Evolutionary conservation across 352 stramenopile species (phyloP).

Genomic region (Pythium monospermum): DNA sequence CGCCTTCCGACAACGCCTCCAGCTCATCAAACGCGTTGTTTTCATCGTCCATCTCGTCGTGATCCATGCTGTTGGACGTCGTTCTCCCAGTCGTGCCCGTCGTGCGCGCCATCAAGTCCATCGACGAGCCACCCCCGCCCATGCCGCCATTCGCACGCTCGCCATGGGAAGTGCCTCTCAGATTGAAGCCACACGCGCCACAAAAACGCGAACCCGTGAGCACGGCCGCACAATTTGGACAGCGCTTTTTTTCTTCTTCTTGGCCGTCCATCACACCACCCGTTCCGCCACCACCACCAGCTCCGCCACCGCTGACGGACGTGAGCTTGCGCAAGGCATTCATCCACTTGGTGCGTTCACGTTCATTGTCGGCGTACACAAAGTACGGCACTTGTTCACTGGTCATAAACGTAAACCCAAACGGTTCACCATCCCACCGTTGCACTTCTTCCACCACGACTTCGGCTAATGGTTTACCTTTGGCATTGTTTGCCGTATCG

Average conservation of each 20-base stretch:
- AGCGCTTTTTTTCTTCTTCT: conserved; percentile 79
- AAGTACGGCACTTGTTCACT: conserved; percentile 88
- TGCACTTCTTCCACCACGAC: conserved; percentile 82
- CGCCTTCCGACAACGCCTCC: conserved; percentile 81
- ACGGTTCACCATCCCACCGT: conserved; percentile 80
- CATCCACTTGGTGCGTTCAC: conserved; percentile 87
- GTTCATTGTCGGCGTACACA: conserved; percentile 86
- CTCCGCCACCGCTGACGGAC: too few relatives aligned
- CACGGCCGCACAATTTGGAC: conserved; percentile 76
- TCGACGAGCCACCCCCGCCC: too few relatives aligned
- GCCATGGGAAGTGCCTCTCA: conserved; percentile 67
- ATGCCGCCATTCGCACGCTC: conserved; percentile 37
- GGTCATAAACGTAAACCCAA: conserved; percentile 89
- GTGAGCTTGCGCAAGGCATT: conserved; percentile 78
- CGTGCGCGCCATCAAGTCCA: too few relatives aligned
- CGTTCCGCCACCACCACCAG: too few relatives aligned
- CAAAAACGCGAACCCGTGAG: conserved; percentile 85
- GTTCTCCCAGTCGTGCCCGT: conserved; percentile 25
- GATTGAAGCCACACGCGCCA: conserved; percentile 82
- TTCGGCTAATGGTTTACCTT: conserved; percentile 75
- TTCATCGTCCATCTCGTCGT: conserved; percentile 69
- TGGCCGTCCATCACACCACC: conserved; percentile 51
- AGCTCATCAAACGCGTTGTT: conserved; percentile 82
- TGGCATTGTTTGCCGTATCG: conserved; percentile 77
- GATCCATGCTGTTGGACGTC: conserved; percentile 32